These are phyloP conservation scores for Termitomyces sp. DNA, from an alignment of 768 basidiomycete species.

Conservation along the genomic window DNA sequence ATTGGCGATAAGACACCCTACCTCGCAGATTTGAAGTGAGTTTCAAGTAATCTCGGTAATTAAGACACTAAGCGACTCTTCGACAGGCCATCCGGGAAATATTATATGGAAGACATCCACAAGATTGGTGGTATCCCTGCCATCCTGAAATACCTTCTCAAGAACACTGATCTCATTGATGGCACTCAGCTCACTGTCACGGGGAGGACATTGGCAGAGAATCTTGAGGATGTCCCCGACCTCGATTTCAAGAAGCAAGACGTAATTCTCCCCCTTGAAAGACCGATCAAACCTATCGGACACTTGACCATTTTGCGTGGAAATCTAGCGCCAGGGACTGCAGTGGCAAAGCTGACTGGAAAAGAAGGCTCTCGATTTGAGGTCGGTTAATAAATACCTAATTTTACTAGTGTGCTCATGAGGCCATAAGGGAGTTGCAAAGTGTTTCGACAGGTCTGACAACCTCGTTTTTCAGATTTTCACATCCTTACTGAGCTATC, in stretches of 20 bases:
- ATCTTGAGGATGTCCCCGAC: conserved; percentile 73
- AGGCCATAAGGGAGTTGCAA: conserved; percentile 55
- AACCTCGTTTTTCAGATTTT: not conserved
- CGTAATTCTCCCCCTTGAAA: conserved; percentile 62
- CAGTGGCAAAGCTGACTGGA: conserved; percentile 91
- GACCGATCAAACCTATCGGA: conserved; percentile 84
- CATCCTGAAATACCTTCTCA: conserved; percentile 77
- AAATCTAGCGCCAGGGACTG: conserved; percentile 81
- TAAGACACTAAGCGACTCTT: not conserved
- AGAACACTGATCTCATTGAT: conserved; percentile 74
- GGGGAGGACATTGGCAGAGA: conserved; percentile 85
- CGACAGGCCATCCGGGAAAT: conserved; percentile 65
- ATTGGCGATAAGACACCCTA: conserved; percentile 78
- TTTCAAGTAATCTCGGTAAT: conserved; percentile 4
- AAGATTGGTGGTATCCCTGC: conserved; percentile 82
- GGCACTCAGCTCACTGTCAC: conserved; percentile 85
- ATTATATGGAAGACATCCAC: conserved; percentile 90
- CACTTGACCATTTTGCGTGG: conserved; percentile 86
- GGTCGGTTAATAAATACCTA: conserved; percentile 30
- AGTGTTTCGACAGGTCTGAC: conserved; percentile 67
- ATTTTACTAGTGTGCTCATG: not conserved
- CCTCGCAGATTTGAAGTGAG: conserved; percentile 75
- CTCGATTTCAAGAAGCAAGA: conserved; percentile 71
- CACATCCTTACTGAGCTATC: not conserved
- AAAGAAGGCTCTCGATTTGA: conserved; percentile 87